phyloP scores from a whole-genome alignment of 1,284 basidiomycete species.

The Ustilago sp. region DNA sequence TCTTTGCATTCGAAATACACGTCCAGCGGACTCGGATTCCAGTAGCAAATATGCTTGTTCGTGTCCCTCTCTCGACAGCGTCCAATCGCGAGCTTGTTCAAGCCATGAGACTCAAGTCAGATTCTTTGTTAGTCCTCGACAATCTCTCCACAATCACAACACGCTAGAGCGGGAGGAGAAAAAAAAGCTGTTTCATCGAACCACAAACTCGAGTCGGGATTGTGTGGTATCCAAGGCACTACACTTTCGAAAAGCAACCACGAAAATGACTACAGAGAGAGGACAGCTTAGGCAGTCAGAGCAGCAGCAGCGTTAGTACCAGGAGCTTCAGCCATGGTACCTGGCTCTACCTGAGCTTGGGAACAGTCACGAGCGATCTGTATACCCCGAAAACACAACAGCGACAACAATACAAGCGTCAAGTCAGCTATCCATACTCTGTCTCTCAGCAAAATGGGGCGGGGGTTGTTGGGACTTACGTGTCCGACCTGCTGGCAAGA shows the following conservation, averaged over 20 bases:
- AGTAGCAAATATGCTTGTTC: no score
- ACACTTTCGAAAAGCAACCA: background rate
- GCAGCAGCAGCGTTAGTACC: slow-evolving; percentile 33
- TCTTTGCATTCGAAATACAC: no score
- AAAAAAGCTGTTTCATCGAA: no score
- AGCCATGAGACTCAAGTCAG: no score
- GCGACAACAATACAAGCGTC: background rate
- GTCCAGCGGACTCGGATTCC: no score
- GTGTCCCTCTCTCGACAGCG: no score
- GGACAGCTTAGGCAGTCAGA: slow-evolving; percentile 26
- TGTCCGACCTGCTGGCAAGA: slow-evolving; percentile 40
- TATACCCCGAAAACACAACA: background rate
- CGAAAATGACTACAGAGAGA: background rate
- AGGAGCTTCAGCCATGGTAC: slow-evolving; percentile 30
- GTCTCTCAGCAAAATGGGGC: background rate
- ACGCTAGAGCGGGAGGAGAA: no score
- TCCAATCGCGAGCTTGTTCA: no score
- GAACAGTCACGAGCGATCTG: slow-evolving; percentile 46
- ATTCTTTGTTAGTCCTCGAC: no score
- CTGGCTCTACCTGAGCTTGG: slow-evolving; percentile 4
- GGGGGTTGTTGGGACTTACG: slow-evolving; percentile 18
- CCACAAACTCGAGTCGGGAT: no score
- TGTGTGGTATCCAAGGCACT: no score
- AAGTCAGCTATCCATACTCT: background rate
- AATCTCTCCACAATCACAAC: no score